These are phyloP conservation scores for Cordyceps javanica DNA, from an alignment of 2,329 filamentous ascomycete genomes.

Conservation along the genomic window DNA sequence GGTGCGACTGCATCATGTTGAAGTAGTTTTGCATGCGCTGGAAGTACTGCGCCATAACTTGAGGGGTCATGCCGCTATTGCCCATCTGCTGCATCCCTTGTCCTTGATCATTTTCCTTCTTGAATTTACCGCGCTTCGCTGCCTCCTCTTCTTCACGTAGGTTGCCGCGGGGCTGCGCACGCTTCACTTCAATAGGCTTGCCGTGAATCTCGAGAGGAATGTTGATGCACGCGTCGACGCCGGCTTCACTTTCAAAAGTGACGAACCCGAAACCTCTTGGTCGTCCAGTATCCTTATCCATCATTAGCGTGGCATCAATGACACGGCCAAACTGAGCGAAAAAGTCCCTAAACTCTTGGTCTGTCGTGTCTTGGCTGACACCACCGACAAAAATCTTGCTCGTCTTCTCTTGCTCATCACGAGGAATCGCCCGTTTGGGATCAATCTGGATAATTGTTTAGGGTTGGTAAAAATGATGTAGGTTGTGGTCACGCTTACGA, in stretches of 20 bases:
- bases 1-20: constrained; percentile 87
- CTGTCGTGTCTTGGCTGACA: constrained; percentile 93
- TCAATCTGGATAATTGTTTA: constrained; percentile 64
- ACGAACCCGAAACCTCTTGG: constrained; percentile 96
- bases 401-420: constrained; percentile 96
- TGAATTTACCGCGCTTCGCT: constrained; percentile 55
- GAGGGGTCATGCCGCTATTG: constrained; percentile 73
- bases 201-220: constrained; percentile 85
- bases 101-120: constrained; percentile 40
- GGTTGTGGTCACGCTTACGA: constrained; percentile 54
- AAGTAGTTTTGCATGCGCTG: constrained; percentile 98
- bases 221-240: constrained; percentile 84
- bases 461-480: neutral
- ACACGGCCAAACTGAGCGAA: constrained; percentile 96
- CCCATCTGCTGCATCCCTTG: constrained; percentile 37
- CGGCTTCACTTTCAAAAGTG: constrained; percentile 92
- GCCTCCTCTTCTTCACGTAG: constrained; percentile 83
- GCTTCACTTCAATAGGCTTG: constrained; percentile 97
- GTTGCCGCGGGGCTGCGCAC: constrained; percentile 91
- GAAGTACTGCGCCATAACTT: constrained; percentile 98
- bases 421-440: constrained; percentile 92
- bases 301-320: constrained; percentile 97
- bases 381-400: constrained; percentile 98
- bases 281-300: constrained; percentile 98
- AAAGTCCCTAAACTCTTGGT: constrained; percentile 93